Base-by-base conservation (phyloP, 345 rosid genomes). In the Acer campestre region DNA sequence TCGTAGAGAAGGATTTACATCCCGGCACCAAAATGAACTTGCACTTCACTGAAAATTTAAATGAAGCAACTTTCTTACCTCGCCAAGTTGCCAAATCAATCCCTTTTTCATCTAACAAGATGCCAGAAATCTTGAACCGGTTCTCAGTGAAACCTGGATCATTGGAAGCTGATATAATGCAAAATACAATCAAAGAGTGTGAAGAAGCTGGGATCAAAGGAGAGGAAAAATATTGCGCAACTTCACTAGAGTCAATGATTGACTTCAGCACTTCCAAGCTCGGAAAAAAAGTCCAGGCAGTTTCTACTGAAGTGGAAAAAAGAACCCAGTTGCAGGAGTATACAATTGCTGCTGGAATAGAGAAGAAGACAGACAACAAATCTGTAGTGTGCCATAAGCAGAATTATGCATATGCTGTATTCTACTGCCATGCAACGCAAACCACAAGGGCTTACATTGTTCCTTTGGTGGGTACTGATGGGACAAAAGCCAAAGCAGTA, bases 311-410 rank as follows among this genome's bases (percentile, higher is more conserved):
- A 80, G 95, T 84, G 55, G 77, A 79, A 56, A 81, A 81, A 58
- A 70, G 78, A 74, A 73, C 84, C 78, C 35, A n/a, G 68, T 8
- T 55, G 85, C 95, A 91, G 73, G 81, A 84, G 73, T 92, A 88
- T 75, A 80, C 76, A 48, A 85, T 93, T 31, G 70, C 67, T 6
- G 81, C 68, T 12, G 86, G 85, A 20, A 79, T 78, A 12, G 85
- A 82, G 87, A 88, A 83, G 85, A 48, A 88, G 42, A 53, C 79
- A 4, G 83, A 82, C 22, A 78, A 84, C 40, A 89, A 84, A 38
- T 79, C 87, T 1, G 95, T 90, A 44, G 92, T 86, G 53, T 95
- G 99, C 81, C 98, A 95, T 83, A 93, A 95, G 86, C 89, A 90
- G 81, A 88, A 90, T 71, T 95, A 88, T 65, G 79, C 91, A 23